Evolutionary conservation across 371 early-diverging fungal genomes (phyloP), one percentile per base, ranked within the genome.

Genomic region (Rhizopus sp.): DNA sequence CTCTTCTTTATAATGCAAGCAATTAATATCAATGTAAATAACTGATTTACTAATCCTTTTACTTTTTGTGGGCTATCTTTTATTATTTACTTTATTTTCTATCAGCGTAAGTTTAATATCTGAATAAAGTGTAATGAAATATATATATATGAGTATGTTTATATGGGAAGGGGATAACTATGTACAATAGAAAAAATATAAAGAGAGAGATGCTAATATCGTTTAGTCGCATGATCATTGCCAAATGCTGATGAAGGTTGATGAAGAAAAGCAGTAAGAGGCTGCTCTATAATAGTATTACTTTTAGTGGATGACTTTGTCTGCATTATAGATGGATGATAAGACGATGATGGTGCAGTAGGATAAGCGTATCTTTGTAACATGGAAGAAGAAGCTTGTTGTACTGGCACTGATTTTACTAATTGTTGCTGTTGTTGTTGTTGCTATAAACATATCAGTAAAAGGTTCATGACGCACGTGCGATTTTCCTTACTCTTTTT

Each of bases 241-340:
- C 13, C 13, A 13, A 10, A 37, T 37, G 46, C 8, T 46, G 46
- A 9, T 29, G 35, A n/a, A 30, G 60, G 48, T 32, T 30, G 41
- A 56, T 60, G 53, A 15, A 64, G 30, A 33, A 64, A 64, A 13
- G 60, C 65, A 16, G 65, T 64, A 3, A 64, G 46, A 17, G 65
- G 65, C 16, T 64, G 31, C n/a, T 64, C 65, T 30, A 64, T 57
- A 32, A 64, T 59, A 12, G 53, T 12, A 44, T 54, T 54, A 41
- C 38, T 52, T 8, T 23, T 38, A 40, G 40, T 15, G 8, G 33
- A 7, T n/a, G 49, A 49, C 34, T 44, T 23, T 23, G 23, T 23
- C 23, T 23, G 23, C 23, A 13, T 37, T 37, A 37, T 10, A 13
- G 38, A 37, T 13, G 7, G 38, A 10, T 37, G 38, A 6, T 37